Evolutionary conservation across 805 yeast genomes (phyloP), one percentile per base, ranked within the genome.

Genomic region (Metschnikowia santaceciliae): DNA sequence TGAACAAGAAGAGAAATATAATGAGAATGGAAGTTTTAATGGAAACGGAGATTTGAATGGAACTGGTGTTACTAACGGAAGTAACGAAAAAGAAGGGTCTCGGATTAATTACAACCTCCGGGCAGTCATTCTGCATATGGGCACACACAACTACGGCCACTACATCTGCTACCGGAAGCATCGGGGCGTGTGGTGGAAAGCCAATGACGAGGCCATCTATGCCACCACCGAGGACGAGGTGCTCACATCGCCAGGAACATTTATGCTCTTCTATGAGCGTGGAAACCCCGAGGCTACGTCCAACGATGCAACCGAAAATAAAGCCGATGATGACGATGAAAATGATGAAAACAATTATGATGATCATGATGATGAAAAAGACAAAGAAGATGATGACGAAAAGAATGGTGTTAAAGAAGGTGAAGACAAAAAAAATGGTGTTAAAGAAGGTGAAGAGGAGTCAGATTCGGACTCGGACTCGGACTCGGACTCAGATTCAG

Each of bases 61-160:
- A 26, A 26, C 30, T 26, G 30, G 30, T 8, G 30, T 26, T 26
- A 26, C 30, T 26, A 26, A 26, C 11, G 30, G 11, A 26, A 26
- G 11, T 26, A 26, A 8, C 11, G 30, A 26, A 26, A 26, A 8
- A 8, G 30, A 26, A 8, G 30, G 30, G 11, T 8, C 30, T 26
- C 10, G 30, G 11, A 34, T 46, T 15, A 51, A 77, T 2, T 92
- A 92, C 66, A 77, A 82, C 37, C 75, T 92, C 54, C 88, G 88
- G 62, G 88, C 97, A 0, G 94, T 88, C 1, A 88, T 92, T 42
- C 84, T 92, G 1, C 99, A 92, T 67, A 91, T 86, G 65, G 99
- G 99, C 45, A 87, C 96, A 0, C 97, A 94, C 61, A 90, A 92
- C 61, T 94, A 90, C 65, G 99, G 99, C n/a, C 99, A 92, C 67